phyloP scores from a whole-genome alignment of 768 basidiomycete species.

The Suillus fuscotomentosus region DNA sequence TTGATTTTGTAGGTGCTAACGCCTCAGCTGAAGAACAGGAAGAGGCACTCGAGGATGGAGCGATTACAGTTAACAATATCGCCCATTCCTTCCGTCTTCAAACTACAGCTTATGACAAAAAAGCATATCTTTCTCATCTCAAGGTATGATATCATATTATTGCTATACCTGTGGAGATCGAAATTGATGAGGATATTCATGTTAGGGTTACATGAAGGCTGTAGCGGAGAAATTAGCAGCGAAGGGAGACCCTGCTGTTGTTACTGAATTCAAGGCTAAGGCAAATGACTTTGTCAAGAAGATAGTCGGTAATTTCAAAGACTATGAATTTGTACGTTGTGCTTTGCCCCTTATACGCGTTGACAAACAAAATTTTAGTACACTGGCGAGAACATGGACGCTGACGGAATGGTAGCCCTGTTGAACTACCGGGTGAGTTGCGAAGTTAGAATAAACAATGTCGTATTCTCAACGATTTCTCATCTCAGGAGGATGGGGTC shows the following conservation, averaged over 20 bases:
- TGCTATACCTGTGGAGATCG: background rate
- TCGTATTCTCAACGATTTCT: conserved; percentile 11
- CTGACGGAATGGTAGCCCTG: conserved; percentile 92
- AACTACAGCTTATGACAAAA: conserved; percentile 84
- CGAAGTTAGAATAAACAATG: background rate
- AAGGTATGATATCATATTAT: conserved; percentile 50
- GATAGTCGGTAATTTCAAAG: conserved; percentile 84
- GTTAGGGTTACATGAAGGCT: conserved; percentile 89
- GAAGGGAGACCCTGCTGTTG: conserved; percentile 50
- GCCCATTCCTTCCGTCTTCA: conserved; percentile 90
- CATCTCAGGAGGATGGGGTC: conserved; percentile 64
- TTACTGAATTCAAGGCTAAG: conserved; percentile 77
- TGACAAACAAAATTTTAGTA: conserved; percentile 42
- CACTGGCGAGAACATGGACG: conserved; percentile 71
- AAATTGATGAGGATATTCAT: background rate
- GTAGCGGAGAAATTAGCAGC: conserved; percentile 67
- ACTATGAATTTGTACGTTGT: conserved; percentile 83
- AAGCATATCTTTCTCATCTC: conserved; percentile 75
- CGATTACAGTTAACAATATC: conserved; percentile 82
- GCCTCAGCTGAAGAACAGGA: conserved; percentile 86
- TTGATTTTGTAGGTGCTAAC: conserved; percentile 68
- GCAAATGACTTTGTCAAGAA: conserved; percentile 84
- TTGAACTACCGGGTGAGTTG: conserved; percentile 84
- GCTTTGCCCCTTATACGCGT: no score
- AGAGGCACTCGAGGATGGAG: conserved; percentile 80